Conservation (phyloP, 805 yeast species). For the Candida suzukii region DNA sequence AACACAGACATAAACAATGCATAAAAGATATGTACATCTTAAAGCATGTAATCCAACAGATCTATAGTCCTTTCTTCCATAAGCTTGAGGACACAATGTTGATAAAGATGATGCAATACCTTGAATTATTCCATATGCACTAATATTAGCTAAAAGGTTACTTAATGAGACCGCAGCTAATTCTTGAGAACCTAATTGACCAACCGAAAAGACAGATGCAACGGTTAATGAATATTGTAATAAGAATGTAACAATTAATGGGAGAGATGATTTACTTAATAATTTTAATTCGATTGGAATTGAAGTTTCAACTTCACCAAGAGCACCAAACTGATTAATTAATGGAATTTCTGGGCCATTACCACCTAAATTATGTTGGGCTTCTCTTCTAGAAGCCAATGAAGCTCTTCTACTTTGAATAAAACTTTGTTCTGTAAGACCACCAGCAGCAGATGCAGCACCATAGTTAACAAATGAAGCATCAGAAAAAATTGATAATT, state of each 20-base stretch:
- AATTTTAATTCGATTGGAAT: slow-evolving; percentile 31
- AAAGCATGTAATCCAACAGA: slow-evolving; percentile 64
- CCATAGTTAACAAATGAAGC: slow-evolving; percentile 14
- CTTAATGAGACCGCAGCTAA: slow-evolving; percentile 72
- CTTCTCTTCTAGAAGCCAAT: slow-evolving; percentile 5
- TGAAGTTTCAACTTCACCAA: slow-evolving; percentile 38
- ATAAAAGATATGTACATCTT: slow-evolving; percentile 54
- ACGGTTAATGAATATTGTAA: slow-evolving; percentile 68
- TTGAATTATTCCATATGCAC: slow-evolving; percentile 68
- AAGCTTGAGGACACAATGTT: slow-evolving; percentile 74
- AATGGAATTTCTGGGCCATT: slow-evolving; percentile 19
- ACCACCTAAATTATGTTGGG: neutral
- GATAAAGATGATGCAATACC: slow-evolving; percentile 77
- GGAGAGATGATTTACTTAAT: slow-evolving; percentile 38
- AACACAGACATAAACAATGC: slow-evolving; percentile 47
- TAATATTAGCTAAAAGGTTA: slow-evolving; percentile 71
- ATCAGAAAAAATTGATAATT: slow-evolving; percentile 1
- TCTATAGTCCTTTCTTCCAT: slow-evolving; percentile 57
- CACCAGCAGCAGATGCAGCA: slow-evolving; percentile 11
- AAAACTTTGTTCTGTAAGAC: slow-evolving; percentile 1
- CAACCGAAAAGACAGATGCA: slow-evolving; percentile 73
- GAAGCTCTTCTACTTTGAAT: slow-evolving; percentile 22
- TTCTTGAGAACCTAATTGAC: slow-evolving; percentile 63
- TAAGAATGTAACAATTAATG: slow-evolving; percentile 59
- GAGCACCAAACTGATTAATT: slow-evolving; percentile 14